These are phyloP conservation scores for Picea abies DNA, from an alignment of 83 land plant genomes.

Conservation along the genomic window DNA sequence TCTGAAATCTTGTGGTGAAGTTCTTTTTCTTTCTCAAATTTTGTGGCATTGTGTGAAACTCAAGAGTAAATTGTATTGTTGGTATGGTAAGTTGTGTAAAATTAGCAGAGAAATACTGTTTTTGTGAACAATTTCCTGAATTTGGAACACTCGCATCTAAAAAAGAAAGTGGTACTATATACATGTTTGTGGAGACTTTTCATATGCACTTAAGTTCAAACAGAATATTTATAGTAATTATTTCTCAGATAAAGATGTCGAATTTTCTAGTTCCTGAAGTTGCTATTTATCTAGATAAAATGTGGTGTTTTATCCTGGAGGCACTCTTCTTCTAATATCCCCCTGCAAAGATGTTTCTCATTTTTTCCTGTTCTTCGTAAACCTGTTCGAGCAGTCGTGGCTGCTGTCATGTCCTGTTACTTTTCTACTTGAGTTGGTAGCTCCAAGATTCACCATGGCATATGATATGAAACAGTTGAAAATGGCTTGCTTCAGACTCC, in stretches of 20 bases:
- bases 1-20: not conserved
- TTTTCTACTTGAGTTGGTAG: too few relatives aligned
- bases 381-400: too few relatives aligned
- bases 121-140: not conserved
- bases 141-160: not conserved
- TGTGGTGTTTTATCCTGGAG: not conserved
- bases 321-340: not conserved
- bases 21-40: not conserved
- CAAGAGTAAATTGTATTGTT: not conserved
- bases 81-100: not conserved
- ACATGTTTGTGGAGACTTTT: not conserved
- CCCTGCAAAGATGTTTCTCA: too few relatives aligned
- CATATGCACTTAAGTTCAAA: not conserved
- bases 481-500: too few relatives aligned
- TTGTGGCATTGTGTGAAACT: not conserved
- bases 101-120: slow-evolving; percentile 4
- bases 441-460: too few relatives aligned
- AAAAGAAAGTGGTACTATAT: not conserved
- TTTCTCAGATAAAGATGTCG: not conserved
- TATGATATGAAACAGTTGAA: too few relatives aligned
- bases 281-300: too few relatives aligned
- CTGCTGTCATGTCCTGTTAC: too few relatives aligned
- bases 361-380: too few relatives aligned
- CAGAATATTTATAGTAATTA: not conserved
- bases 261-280: not conserved